phyloP scores from a whole-genome alignment of 345 rosid species.

The Litchi chinensis region DNA sequence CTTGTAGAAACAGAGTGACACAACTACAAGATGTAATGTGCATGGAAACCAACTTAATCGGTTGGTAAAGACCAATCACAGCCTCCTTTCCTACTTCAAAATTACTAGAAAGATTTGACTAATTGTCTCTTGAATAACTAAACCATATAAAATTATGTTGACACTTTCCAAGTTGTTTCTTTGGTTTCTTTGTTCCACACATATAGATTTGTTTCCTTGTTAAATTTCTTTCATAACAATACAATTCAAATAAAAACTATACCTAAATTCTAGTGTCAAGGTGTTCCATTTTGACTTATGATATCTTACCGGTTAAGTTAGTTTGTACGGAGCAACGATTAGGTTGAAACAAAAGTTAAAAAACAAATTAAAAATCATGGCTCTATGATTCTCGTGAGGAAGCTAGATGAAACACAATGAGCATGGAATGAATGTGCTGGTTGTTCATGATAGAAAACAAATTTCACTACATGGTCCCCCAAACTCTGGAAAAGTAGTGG shows the following conservation, averaged over 20 bases:
- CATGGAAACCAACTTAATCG: no score
- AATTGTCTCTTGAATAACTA: background rate
- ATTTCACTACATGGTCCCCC: background rate
- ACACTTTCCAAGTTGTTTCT: no score
- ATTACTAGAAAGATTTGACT: background rate
- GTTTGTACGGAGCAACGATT: no score
- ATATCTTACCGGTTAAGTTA: no score
- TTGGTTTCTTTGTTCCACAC: no score
- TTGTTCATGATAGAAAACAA: background rate
- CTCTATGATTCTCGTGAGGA: background rate
- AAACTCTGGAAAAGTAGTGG: background rate
- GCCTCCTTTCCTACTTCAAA: background rate
- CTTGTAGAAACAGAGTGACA: background rate
- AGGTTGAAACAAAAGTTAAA: no score
- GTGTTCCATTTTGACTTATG: no score
- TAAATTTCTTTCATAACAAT: no score
- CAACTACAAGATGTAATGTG: background rate
- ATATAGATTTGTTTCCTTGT: no score
- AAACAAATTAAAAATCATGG: background rate
- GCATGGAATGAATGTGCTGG: background rate
- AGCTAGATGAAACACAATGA: no score
- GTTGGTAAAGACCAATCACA: background rate
- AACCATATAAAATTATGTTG: no score
- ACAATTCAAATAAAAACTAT: no score
- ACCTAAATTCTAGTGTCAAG: background rate